Conservation (phyloP, 768 basidiomycete species). For the Rhizopogon roseolus region DNA sequence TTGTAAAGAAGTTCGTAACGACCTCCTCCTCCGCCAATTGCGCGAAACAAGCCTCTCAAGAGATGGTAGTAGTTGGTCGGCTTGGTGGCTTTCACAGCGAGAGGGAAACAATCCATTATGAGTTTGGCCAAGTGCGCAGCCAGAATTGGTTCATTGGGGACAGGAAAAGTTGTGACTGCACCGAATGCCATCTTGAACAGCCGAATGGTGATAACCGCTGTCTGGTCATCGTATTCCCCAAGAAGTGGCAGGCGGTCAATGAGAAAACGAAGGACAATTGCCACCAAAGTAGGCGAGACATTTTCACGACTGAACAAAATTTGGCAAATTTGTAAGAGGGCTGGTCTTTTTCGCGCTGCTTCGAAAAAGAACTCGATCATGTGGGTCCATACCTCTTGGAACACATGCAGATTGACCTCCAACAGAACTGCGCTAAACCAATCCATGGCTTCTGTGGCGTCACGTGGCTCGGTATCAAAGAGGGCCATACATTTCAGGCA, state of each 20-base stretch:
- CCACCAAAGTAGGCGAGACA: constrained; percentile 76
- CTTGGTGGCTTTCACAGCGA: constrained; percentile 87
- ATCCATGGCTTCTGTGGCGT: constrained; percentile 78
- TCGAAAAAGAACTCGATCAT: constrained; percentile 90
- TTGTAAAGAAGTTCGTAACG: constrained; percentile 93
- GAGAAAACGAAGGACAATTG: constrained; percentile 84
- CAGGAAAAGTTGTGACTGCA: constrained; percentile 72
- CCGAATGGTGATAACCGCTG: constrained; percentile 80
- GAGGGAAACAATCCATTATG: constrained; percentile 93
- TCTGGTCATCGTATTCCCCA: constrained; percentile 79
- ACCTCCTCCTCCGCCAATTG: constrained; percentile 88
- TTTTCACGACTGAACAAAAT: constrained; percentile 73
- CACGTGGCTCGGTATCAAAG: constrained; percentile 67
- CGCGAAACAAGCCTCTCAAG: constrained; percentile 87
- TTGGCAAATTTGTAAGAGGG: constrained; percentile 82
- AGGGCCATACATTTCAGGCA: constrained; percentile 81
- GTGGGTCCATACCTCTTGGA: constrained; percentile 94
- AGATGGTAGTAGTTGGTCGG: constrained; percentile 92
- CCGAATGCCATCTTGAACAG: constrained; percentile 95
- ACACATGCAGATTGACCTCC: constrained; percentile 86
- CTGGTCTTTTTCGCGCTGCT: constrained; percentile 67
- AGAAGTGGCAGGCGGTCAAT: constrained; percentile 77
- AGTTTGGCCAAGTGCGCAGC: constrained; percentile 89
- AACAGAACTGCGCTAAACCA: constrained; percentile 68
- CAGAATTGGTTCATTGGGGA: constrained; percentile 85